Conservation (phyloP, 225 moss, liverwort and hornwort species). For the Climacium dendroides region DNA sequence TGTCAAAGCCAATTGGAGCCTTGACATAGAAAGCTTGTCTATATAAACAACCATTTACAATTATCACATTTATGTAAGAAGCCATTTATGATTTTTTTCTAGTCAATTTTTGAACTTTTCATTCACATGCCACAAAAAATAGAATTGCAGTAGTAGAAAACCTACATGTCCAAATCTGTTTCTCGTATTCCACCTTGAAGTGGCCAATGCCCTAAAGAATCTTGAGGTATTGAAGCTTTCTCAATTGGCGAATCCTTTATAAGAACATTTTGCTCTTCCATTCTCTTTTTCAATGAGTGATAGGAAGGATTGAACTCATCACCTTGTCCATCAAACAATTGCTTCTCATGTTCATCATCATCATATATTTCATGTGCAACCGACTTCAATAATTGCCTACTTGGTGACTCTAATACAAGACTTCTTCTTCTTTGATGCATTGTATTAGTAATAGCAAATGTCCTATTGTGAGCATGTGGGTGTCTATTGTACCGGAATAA, state of each 20-base stretch:
- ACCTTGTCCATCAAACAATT: not conserved
- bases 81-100: no score
- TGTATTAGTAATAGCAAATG: not conserved
- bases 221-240: not conserved
- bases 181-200: constrained; percentile 6
- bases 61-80: not conserved
- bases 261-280: not conserved
- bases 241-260: accelerated
- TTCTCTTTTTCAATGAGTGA: not conserved
- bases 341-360: not conserved
- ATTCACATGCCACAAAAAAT: not conserved
- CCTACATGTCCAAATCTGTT: not conserved
- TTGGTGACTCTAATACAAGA: not conserved
- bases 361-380: not conserved
- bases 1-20: not conserved
- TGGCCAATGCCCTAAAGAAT: not conserved
- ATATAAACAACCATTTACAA: not conserved
- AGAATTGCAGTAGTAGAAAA: not conserved
- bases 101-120: not conserved
- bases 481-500: not conserved
- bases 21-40: constrained; percentile 19
- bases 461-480: not conserved
- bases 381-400: not conserved
- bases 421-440: not conserved
- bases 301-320: not conserved